Percentiles rank a stretch among this genome's conserved stretches.
These are phyloP conservation scores for Coprinopsis cinerea DNA, from an alignment of 768 basidiomycete species.

Conservation along the genomic window DNA sequence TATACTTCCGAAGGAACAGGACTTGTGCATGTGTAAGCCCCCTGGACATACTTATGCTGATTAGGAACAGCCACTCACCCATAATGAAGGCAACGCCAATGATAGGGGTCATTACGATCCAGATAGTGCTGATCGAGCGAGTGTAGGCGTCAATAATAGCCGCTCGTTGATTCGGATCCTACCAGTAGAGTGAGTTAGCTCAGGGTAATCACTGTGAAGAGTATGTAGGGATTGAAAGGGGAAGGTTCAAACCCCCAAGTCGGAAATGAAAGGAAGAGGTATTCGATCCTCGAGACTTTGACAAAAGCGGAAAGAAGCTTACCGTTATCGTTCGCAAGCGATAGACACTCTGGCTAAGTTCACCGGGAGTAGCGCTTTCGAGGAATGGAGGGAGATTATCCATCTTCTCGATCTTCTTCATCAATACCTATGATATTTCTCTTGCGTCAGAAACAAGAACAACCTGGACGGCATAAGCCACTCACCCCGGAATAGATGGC, in stretches of 20 bases:
- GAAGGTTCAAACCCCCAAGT: too few species aligned
- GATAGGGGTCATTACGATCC: slow-evolving; percentile 60
- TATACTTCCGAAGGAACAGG: slow-evolving; percentile 54
- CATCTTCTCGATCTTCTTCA: slow-evolving; percentile 31
- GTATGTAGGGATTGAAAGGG: too few species aligned
- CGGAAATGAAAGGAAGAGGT: not conserved
- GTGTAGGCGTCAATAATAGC: slow-evolving; percentile 58
- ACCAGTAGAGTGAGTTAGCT: too few species aligned
- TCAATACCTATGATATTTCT: slow-evolving; percentile 31
- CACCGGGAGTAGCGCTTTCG: slow-evolving; percentile 33
- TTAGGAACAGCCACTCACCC: slow-evolving; percentile 28
- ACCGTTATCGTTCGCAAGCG: slow-evolving; percentile 41
- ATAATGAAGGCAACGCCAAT: slow-evolving; percentile 47
- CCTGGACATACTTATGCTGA: not conserved
- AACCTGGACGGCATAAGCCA: too few species aligned
- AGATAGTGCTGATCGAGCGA: slow-evolving; percentile 55
- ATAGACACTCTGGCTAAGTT: slow-evolving; percentile 41
- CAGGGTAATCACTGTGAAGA: too few species aligned
- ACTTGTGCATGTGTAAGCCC: slow-evolving; percentile 25
- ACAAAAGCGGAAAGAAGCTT: slow-evolving; percentile 13
- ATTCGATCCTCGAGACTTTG: not conserved
- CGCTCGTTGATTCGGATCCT: slow-evolving; percentile 46
- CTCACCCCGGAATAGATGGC: slow-evolving; percentile 60
- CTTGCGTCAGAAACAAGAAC: too few species aligned
- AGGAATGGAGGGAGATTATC: slow-evolving; percentile 20